Conservation (phyloP, 2,329 filamentous ascomycete genomes). For the Phyllosticta citrichinensis region DNA sequence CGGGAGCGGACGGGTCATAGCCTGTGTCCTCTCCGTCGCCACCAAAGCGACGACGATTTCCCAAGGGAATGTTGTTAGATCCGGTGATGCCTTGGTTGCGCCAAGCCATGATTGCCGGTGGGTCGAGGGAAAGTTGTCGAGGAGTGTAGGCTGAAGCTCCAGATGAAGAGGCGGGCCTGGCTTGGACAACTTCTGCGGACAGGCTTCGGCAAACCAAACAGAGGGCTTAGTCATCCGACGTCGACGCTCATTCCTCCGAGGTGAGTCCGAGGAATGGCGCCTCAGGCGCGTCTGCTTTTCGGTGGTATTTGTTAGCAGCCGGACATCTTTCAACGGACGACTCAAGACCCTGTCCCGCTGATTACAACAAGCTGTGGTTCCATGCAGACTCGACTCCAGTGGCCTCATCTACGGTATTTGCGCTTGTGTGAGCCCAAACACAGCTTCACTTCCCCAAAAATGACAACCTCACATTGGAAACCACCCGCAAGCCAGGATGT, state of each 20-base stretch:
- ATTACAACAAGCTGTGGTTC: background rate
- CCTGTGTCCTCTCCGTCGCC: constrained; percentile 35
- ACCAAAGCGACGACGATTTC: constrained; percentile 70
- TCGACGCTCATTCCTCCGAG: background rate
- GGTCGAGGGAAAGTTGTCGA: background rate
- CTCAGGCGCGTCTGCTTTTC: too few relatives aligned
- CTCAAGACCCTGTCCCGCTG: background rate
- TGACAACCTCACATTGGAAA: too few relatives aligned
- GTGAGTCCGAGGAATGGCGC: background rate
- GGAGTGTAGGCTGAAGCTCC: background rate
- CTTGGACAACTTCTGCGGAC: background rate
- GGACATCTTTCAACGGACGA: background rate
- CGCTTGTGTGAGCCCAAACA: background rate
- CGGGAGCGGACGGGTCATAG: constrained; percentile 35
- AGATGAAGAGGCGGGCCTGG: background rate
- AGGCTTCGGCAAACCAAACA: background rate
- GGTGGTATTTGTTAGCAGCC: background rate
- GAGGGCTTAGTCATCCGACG: background rate
- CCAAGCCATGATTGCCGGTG: constrained; percentile 46
- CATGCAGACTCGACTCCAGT: background rate
- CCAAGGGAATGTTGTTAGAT: constrained; percentile 95
- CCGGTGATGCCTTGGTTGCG: constrained; percentile 77
- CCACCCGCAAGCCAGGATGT: too few relatives aligned
- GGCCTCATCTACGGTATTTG: background rate
- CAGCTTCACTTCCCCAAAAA: background rate